Percentiles rank a stretch among this genome's conserved stretches.
Conservation (phyloP, 2,329 filamentous ascomycete genomes). For the Aspergillus flavus region DNA sequence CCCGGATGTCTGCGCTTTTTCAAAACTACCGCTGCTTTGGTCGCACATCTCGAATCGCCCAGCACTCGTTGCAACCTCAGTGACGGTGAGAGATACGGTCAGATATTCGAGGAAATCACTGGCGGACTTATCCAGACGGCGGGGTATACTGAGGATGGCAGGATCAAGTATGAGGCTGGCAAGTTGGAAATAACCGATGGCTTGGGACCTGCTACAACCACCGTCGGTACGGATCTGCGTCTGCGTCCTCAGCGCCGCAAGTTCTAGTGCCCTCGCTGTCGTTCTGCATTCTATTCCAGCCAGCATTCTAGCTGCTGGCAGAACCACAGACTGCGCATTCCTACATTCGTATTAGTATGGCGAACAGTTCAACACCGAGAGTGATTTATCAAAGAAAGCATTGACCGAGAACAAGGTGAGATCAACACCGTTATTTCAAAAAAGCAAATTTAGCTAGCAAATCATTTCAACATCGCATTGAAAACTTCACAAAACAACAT, state of each 20-base stretch:
- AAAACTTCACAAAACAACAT: not conserved
- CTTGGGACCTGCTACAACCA: not conserved
- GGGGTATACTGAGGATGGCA: constrained; percentile 37
- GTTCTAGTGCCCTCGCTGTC: not conserved
- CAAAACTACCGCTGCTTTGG: constrained; percentile 38
- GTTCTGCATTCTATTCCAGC: not conserved
- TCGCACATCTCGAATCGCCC: constrained; percentile 45
- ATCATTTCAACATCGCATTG: not conserved
- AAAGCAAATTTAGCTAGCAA: not conserved
- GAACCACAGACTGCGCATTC: not conserved
- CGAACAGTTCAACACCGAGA: not conserved
- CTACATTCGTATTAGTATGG: not conserved
- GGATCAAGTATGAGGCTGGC: constrained; percentile 34
- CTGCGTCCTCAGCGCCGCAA: not conserved
- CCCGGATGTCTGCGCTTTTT: constrained; percentile 43
- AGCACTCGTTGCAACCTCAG: constrained; percentile 40
- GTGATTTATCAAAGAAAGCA: not conserved
- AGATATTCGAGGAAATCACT: constrained; percentile 42
- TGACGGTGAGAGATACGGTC: constrained; percentile 30
- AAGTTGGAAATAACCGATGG: constrained; percentile 19
- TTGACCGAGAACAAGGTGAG: too few species aligned
- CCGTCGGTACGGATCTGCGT: constrained; percentile 11
- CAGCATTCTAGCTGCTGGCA: not conserved
- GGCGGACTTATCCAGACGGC: constrained; percentile 40
- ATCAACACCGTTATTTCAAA: not conserved